These are phyloP conservation scores for Acanthamoeba royreba DNA, from an alignment of 208 protist species.

Conservation along the genomic window DNA sequence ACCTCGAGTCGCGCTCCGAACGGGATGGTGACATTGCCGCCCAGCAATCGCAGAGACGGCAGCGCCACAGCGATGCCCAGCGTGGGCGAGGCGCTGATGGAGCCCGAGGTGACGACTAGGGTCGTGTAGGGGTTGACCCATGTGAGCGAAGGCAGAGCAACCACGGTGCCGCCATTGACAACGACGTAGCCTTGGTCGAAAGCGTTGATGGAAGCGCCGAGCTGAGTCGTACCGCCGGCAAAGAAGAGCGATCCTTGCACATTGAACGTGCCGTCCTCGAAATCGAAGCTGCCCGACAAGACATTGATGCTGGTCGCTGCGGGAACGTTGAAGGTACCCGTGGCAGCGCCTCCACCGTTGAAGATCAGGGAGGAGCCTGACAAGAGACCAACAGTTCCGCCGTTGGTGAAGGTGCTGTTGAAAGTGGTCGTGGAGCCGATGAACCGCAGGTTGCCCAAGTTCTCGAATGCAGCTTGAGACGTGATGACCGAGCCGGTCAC, in stretches of 20 bases:
- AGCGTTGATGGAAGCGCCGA: constrained; percentile 10
- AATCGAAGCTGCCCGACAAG: neutral
- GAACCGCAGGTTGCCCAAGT: neutral
- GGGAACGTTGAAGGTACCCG: neutral
- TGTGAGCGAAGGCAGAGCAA: neutral
- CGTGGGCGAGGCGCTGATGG: neutral
- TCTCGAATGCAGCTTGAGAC: neutral
- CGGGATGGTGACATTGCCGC: neutral
- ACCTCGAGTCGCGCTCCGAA: neutral
- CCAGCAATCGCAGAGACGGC: neutral
- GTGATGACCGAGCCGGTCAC: neutral
- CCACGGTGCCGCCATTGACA: neutral
- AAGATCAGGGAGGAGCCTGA: neutral
- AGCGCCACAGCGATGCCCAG: neutral
- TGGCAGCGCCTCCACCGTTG: neutral
- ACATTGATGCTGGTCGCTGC: neutral
- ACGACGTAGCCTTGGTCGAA: neutral
- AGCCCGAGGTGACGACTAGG: neutral
- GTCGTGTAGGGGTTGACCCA: constrained; percentile 10
- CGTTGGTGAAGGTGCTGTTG: constrained; percentile 2
- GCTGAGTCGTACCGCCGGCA: neutral
- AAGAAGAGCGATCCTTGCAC: constrained; percentile 28
- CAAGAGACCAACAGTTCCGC: neutral
- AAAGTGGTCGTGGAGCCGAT: neutral
- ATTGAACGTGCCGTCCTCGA: neutral